Conservation (phyloP, 257 asterid genomes). For the Oldenlandia corymbosa region DNA sequence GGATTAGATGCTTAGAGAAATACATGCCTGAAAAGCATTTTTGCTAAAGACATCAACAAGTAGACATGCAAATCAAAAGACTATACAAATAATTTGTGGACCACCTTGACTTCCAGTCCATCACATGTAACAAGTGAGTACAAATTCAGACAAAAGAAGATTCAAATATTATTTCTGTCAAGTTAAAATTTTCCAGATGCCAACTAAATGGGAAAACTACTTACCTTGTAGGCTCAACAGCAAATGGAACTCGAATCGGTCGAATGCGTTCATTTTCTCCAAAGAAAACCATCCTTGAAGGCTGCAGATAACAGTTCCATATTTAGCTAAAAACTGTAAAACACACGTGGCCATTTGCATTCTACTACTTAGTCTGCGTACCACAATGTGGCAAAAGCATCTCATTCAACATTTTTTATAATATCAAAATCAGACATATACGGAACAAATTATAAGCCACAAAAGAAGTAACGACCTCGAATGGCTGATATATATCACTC, state of each 20-base stretch:
- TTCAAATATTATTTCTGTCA: background rate
- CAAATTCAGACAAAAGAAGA: background rate
- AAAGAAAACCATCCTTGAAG: background rate
- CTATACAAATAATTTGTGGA: background rate
- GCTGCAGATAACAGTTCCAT: constrained; percentile 8
- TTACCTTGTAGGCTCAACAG: constrained; percentile 1
- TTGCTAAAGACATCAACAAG: background rate
- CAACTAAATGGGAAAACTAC: background rate
- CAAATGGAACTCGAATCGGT: background rate
- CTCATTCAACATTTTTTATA: background rate
- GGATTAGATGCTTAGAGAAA: background rate
- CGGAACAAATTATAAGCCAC: background rate
- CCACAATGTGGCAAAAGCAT: too few species aligned
- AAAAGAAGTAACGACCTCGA: constrained; percentile 2
- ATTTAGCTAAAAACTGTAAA: background rate
- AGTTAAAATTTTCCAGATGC: background rate
- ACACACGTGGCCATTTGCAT: background rate
- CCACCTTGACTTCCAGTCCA: background rate
- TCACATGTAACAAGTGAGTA: background rate
- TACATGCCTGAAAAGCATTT: background rate
- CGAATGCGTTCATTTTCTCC: constrained; percentile 1
- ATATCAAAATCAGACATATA: background rate
- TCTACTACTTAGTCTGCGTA: too few species aligned
- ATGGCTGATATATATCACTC: background rate
- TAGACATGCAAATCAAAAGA: background rate